These are phyloP conservation scores for Colletotrichum euphorbiae DNA, from an alignment of 2,329 filamentous ascomycete species.

Conservation along the genomic window DNA sequence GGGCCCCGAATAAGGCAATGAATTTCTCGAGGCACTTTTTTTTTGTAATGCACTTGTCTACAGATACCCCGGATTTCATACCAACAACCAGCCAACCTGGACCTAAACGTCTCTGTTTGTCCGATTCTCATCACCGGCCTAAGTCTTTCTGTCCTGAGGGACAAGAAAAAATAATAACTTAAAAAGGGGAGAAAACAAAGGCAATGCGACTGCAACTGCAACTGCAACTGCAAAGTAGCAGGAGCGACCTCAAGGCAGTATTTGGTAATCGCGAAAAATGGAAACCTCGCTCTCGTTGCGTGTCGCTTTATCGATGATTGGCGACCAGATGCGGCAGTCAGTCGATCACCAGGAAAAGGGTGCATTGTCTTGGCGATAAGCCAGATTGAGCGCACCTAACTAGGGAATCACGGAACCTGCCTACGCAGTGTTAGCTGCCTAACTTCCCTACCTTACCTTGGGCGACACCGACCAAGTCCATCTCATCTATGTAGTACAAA, in stretches of 20 bases:
- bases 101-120: too few species aligned
- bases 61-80: too few species aligned
- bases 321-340: constrained; percentile 25
- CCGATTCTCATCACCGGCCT: too few species aligned
- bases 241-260: not conserved
- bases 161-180: too few species aligned
- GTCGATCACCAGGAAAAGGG: constrained; percentile 30
- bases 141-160: too few species aligned
- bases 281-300: constrained; percentile 3
- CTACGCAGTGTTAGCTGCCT: too few species aligned
- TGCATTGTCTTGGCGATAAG: constrained; percentile 19
- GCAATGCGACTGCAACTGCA: constrained; percentile 5
- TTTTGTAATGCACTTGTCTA: not conserved
- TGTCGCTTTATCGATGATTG: constrained; percentile 8
- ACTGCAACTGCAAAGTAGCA: constrained; percentile 10
- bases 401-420: not conserved
- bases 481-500: not conserved
- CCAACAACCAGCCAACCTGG: too few species aligned
- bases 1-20: not conserved
- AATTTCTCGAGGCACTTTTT: not conserved
- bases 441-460: too few species aligned
- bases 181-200: not conserved
- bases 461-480: not conserved
- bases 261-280: not conserved
- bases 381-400: not conserved